Evolutionary conservation across 306 rosid species (phyloP).

Genomic region (Prunus persica): DNA sequence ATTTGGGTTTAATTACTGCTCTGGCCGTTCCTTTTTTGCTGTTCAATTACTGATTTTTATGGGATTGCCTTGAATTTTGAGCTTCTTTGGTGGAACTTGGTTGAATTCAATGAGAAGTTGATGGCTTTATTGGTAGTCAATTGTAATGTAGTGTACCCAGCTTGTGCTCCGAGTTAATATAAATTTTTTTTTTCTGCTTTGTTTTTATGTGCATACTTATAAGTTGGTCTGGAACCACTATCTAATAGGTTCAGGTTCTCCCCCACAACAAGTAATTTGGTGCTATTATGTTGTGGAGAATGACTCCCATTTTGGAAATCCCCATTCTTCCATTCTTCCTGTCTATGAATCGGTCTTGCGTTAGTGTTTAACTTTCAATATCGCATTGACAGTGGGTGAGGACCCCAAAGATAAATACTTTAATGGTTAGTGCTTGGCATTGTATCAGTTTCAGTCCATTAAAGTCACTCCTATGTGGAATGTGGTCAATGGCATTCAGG

Average conservation of each 20-base stretch:
- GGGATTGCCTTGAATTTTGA: slow-evolving; percentile 7
- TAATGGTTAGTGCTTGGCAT: not conserved
- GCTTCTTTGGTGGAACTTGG: not conserved
- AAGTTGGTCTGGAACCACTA: not conserved
- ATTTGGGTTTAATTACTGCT: slow-evolving; percentile 1
- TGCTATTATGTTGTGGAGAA: not conserved
- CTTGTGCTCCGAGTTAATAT: not conserved
- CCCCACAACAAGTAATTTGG: not conserved
- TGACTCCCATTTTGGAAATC: not conserved
- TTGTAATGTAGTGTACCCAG: not conserved
- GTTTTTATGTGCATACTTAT: not conserved
- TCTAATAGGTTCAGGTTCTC: not conserved
- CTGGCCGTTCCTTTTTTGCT: not conserved
- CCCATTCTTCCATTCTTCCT: not conserved
- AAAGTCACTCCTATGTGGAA: not conserved
- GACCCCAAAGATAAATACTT: not conserved
- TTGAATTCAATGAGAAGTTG: not conserved
- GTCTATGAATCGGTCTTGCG: not conserved
- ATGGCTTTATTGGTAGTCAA: not conserved
- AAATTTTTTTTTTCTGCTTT: not conserved
- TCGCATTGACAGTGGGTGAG: not conserved
- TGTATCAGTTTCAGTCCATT: not conserved
- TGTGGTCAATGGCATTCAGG: not conserved
- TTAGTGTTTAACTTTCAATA: not conserved
- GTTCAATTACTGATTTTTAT: slow-evolving; percentile 12